phyloP scores from a whole-genome alignment of 2,329 filamentous ascomycete species.

The Ceratocystis eucalypticola region DNA sequence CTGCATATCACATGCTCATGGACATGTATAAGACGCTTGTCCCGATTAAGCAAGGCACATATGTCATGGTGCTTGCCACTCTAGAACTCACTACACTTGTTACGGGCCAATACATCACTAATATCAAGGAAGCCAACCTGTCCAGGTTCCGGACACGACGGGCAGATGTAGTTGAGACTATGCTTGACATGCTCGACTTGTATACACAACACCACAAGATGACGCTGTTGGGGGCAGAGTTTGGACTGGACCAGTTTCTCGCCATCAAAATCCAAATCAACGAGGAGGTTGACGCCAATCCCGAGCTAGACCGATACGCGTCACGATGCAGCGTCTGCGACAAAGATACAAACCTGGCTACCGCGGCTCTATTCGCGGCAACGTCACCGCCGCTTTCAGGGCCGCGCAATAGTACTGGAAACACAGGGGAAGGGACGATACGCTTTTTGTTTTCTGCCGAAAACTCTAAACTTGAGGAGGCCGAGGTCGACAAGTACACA shows the following conservation, averaged over 20 bases:
- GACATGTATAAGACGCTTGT: slow-evolving; percentile 91
- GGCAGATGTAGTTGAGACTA: slow-evolving; percentile 53
- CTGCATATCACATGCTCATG: slow-evolving; percentile 69
- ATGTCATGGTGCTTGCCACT: slow-evolving; percentile 71
- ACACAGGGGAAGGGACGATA: slow-evolving; percentile 55
- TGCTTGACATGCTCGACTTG: slow-evolving; percentile 80
- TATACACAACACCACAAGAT: slow-evolving; percentile 71
- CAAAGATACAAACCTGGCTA: slow-evolving; percentile 24
- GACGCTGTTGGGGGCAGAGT: slow-evolving; percentile 59
- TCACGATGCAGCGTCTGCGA: slow-evolving; percentile 43
- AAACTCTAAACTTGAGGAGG: slow-evolving; percentile 57
- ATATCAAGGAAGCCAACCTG: slow-evolving; percentile 37
- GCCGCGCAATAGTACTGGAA: slow-evolving; percentile 9
- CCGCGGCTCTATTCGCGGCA: neutral
- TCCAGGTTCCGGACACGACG: slow-evolving; percentile 35
- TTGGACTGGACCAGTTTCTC: slow-evolving; percentile 67
- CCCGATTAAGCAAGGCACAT: slow-evolving; percentile 75
- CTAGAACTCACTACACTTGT: slow-evolving; percentile 68
- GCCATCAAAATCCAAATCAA: slow-evolving; percentile 78
- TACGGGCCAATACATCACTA: slow-evolving; percentile 40
- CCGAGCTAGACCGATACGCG: slow-evolving; percentile 49
- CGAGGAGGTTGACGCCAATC: slow-evolving; percentile 54
- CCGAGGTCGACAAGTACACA: slow-evolving; percentile 53
- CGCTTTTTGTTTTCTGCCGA: slow-evolving; percentile 80
- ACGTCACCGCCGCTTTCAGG: neutral